Conservation (phyloP, 2,329 filamentous ascomycete species). For the Dactylellina drechsleri region DNA sequence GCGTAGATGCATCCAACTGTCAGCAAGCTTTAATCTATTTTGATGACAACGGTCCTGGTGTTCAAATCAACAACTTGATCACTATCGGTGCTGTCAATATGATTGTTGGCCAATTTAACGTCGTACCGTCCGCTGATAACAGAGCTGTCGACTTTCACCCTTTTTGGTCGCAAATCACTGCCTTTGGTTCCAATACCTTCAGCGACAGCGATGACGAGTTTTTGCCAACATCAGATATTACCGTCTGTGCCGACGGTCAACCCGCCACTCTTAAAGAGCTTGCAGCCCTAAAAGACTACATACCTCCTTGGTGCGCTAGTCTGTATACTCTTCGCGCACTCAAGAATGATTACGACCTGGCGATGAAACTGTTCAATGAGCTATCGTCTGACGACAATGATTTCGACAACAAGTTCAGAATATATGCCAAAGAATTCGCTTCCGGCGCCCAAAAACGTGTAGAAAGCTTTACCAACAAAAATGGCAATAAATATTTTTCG, state of each 20-base stretch:
- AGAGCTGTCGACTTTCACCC: constrained; percentile 13
- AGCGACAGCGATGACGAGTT: neutral
- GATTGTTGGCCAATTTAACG: neutral
- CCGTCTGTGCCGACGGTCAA: neutral
- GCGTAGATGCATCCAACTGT: constrained; percentile 10
- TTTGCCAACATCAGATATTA: neutral
- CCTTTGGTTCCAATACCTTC: constrained; percentile 1
- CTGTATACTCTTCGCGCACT: neutral
- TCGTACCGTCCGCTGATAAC: neutral
- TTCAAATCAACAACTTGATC: constrained; percentile 17
- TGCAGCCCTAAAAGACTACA: neutral
- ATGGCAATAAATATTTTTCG: constrained; percentile 55
- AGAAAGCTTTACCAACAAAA: constrained; percentile 54
- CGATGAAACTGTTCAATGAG: neutral
- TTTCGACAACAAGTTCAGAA: constrained; percentile 58
- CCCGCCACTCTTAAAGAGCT: constrained; percentile 3
- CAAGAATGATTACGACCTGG: neutral
- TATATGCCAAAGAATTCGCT: constrained; percentile 53
- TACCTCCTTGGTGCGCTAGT: neutral
- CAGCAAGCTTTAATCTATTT: constrained; percentile 8
- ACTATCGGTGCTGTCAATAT: constrained; percentile 16
- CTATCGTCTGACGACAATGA: constrained; percentile 14
- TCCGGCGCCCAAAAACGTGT: constrained; percentile 27
- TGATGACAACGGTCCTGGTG: neutral
- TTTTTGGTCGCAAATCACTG: constrained; percentile 14